A percentile compares a stretch with the other conserved stretches of the same genome.
Conservation (phyloP, 1,139 yeast species). For the Zygosaccharomyces pseudobailii region DNA sequence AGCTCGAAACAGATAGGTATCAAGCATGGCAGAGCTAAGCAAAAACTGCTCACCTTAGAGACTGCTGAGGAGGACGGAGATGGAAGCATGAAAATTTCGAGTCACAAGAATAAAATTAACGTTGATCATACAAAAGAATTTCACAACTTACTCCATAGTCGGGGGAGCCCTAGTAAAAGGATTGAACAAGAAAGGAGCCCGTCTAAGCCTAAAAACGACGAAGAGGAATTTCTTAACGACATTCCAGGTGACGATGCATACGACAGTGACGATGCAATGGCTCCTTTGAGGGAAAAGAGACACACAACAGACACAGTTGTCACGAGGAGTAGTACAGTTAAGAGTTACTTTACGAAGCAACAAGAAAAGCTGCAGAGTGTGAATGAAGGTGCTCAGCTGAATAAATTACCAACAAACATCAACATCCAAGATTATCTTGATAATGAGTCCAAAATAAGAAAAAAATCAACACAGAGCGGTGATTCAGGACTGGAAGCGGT, state of each 20-base stretch:
- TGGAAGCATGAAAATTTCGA: slow-evolving; percentile 4
- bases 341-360: slow-evolving; percentile 33
- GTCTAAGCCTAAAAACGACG: slow-evolving; percentile 12
- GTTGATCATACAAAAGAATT: slow-evolving; percentile 34
- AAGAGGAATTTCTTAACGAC: slow-evolving; percentile 24
- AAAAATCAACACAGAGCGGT: slow-evolving; percentile 14
- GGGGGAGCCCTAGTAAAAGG: slow-evolving; percentile 10
- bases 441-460: slow-evolving; percentile 4
- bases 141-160: slow-evolving; percentile 27
- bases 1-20: slow-evolving; percentile 35
- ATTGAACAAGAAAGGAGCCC: slow-evolving; percentile 1
- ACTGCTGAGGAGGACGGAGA: slow-evolving; percentile 27
- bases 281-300: slow-evolving; percentile 29
- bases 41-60: slow-evolving; percentile 32
- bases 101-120: slow-evolving; percentile 12
- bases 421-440: slow-evolving; percentile 15
- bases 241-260: slow-evolving; percentile 37
- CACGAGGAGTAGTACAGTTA: slow-evolving; percentile 28
- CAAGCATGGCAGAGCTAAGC: slow-evolving; percentile 35
- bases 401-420: slow-evolving; percentile 20
- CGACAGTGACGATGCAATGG: slow-evolving; percentile 34
- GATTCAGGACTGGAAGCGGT: slow-evolving; percentile 11
- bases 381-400: slow-evolving; percentile 15
- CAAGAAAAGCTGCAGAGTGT: slow-evolving; percentile 26
- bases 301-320: slow-evolving; percentile 6